Evolutionary conservation across 208 protist genomes (phyloP).

Genomic region (Sergeia podlipaevii): DNA sequence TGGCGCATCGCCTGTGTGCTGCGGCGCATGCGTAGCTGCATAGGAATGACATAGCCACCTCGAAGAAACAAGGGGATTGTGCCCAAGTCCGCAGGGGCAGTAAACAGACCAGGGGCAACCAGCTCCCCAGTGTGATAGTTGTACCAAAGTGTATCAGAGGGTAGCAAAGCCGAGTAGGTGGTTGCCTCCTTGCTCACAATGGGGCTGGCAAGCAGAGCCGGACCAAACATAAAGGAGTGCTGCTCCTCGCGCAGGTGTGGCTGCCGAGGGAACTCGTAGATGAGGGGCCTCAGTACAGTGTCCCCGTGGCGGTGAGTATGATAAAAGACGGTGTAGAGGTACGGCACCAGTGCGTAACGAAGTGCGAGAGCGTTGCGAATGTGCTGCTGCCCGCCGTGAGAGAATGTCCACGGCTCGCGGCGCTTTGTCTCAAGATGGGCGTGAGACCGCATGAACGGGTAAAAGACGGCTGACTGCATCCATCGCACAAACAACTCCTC

Average conservation of each 20-base stretch:
- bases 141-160: slow-evolving; percentile 71
- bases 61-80: slow-evolving; percentile 94
- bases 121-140: slow-evolving; percentile 47
- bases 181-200: slow-evolving; percentile 55
- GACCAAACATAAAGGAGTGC: slow-evolving; percentile 90
- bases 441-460: slow-evolving; percentile 98
- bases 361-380: slow-evolving; percentile 73
- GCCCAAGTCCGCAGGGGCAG: slow-evolving; percentile 50
- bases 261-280: slow-evolving; percentile 93
- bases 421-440: slow-evolving; percentile 95
- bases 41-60: slow-evolving; percentile 92
- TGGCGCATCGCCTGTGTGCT: slow-evolving; percentile 64
- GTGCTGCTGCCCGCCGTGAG: slow-evolving; percentile 36
- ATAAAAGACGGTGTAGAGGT: slow-evolving; percentile 97
- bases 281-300: slow-evolving; percentile 94
- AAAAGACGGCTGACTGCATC: slow-evolving; percentile 95
- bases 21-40: slow-evolving; percentile 89
- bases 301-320: slow-evolving; percentile 70
- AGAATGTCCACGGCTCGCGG: slow-evolving; percentile 98
- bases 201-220: slow-evolving; percentile 86
- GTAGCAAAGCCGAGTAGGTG: slow-evolving; percentile 70
- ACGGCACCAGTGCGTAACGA: slow-evolving; percentile 95
- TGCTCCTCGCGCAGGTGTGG: slow-evolving; percentile 81
- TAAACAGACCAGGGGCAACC: neutral
- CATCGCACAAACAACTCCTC: slow-evolving; percentile 96